Base-by-base conservation (phyloP, 768 basidiomycete species). In the Termitomyces sp. region DNA sequence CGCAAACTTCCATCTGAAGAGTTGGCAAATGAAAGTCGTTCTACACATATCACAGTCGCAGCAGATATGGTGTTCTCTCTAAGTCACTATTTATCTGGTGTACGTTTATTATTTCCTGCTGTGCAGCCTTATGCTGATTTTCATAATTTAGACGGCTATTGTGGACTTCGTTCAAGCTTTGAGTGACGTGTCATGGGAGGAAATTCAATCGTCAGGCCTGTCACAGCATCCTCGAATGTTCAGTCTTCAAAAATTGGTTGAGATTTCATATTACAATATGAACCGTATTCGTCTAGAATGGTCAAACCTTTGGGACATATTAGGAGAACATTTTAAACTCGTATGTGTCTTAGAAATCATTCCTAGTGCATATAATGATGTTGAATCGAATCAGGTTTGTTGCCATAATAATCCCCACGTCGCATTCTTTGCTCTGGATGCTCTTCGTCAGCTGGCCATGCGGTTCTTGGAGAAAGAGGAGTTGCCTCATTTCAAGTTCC, bases 241-340 rank as follows among this genome's bases (percentile, higher is more conserved):
- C 80, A 96, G 95, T 71, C 74, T 99, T 56, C 95, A 98, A 72
- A 99, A 98, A 73, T 79, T 99, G 36, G 96, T 98, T 41, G 97
- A 99, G 68, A 98, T 99, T 55, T 97, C 95, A 9, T 99, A 99
- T 71, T 99, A 99, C 75, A 99, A 99, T 73, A 99, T 99, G 97
- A 88, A 79, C 61, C 88, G 97, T 49, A 98, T 99, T 67, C 92
- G 97, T 71, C 74, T 99, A 49, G 97, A 99, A 70, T 99, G 97
- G 97, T 93, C 92, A 0, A 91, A 92, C 71, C 79, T 99, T 60
- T 99, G 97, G 97, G 89, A 92, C 65, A 98, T 98, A 52, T 75
- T 99, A 10, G 97, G 97, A 52, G 94, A 97, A 70, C 97, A 99
- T 72, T 98, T 99, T 74, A 98, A 99, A 68, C 90, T 98, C 72